Evolutionary conservation across 2,329 filamentous ascomycete genomes (phyloP), one percentile per base, ranked within the genome.

Genomic region (Zarea fungicola): DNA sequence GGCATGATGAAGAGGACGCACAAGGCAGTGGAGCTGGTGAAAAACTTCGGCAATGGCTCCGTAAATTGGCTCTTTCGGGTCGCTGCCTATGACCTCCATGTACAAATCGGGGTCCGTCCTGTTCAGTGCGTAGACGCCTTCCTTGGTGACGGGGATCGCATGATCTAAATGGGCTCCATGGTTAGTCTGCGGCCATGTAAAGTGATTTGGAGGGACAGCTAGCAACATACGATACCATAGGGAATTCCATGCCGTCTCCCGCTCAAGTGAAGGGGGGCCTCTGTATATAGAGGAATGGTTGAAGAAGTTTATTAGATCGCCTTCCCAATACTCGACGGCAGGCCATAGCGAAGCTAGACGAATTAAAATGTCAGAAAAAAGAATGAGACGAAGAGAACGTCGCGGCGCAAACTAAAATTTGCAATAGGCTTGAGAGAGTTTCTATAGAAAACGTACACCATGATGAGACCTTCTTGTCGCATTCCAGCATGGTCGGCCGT

Each of bases 11-110:
- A n/a, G 21, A 5, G 14, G 22, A 49, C 32, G 21, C 40, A 54
- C 50, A 11, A 54, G 42, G 32, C 50, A 54, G 26, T 54, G 52
- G 6, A 54, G 51, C 31, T 54, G 48, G 41, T 54, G 52, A 23
- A 53, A 54, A 4, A 54, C 52, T 14, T 54, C 42, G 11, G 52
- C 25, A 23, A 54, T 52, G 4, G 39, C 46, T 16, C 36, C 45
- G 2, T 52, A 51, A 14, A 29, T 49, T 4, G 50, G 46, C 3
- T 52, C 43, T 13, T 41, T 9, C 10, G 44, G 42, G 45, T 48
- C 28, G 13, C 50, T 18, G 23, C 51, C 42, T 10, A 48, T 46
- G 26, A 48, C 42, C 16, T 50, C 48, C 18, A 36, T 35, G 34
- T 48, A 48, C 5, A 42, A 39, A 16, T 48, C 46, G 5, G 46